These are phyloP conservation scores for Camelina sativa DNA, from an alignment of 345 rosid species.

Conservation along the genomic window DNA sequence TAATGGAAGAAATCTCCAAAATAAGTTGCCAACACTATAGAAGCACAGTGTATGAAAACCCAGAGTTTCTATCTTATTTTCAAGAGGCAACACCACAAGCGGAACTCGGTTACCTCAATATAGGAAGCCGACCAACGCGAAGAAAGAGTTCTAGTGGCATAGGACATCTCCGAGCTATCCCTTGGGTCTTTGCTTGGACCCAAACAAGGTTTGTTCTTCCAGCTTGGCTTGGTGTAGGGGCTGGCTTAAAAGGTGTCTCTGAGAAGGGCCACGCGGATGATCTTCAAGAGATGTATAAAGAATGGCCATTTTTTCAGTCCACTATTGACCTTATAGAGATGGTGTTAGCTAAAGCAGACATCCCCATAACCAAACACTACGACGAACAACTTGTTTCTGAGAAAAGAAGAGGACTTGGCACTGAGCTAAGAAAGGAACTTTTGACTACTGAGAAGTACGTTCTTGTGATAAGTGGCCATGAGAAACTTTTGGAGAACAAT, in stretches of 20 bases:
- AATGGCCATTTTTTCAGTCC: constrained; percentile 95
- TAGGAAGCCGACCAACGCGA: constrained; percentile 92
- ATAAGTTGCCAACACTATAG: constrained; percentile 79
- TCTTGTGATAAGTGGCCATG: constrained; percentile 76
- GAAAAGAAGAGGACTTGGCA: constrained; percentile 70
- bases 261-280: constrained; percentile 82
- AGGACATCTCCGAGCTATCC: constrained; percentile 97
- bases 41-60: constrained; percentile 82
- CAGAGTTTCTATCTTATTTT: constrained; percentile 90
- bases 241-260: constrained; percentile 79
- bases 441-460: constrained; percentile 71
- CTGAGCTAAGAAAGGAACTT: constrained; percentile 71
- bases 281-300: constrained; percentile 82
- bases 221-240: constrained; percentile 98
- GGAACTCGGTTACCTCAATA: constrained; percentile 92
- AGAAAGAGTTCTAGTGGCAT: constrained; percentile 88
- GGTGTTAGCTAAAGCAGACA: constrained; percentile 91
- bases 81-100: constrained; percentile 98
- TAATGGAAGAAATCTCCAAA: constrained; percentile 94
- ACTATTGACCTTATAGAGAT: constrained; percentile 96
- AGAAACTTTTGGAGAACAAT: constrained; percentile 71
- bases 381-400: constrained; percentile 86
- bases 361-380: constrained; percentile 80
- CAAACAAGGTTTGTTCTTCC: constrained; percentile 98
- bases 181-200: constrained; percentile 99